Evolutionary conservation across 495 filamentous ascomycete species (phyloP).

Genomic region (Bombardia bombarda): DNA sequence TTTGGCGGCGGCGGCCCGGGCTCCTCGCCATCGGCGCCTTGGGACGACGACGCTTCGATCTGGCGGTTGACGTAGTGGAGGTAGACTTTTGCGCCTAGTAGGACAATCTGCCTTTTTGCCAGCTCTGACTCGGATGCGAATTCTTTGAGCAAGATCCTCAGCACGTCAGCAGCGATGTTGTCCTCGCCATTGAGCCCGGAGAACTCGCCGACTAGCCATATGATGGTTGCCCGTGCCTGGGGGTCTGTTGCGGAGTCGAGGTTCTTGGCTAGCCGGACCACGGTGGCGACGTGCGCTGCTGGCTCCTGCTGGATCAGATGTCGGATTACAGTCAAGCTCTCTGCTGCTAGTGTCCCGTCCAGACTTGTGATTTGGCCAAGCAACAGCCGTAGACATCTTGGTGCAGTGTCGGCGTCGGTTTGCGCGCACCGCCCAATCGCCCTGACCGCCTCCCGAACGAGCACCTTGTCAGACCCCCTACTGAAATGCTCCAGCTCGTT

Average conservation of each 20-base stretch:
- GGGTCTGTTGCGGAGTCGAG: conserved; percentile 78
- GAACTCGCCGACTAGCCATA: conserved; percentile 97
- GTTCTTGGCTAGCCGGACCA: conserved; percentile 85
- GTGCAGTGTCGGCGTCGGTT: conserved; percentile 57
- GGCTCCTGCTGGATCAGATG: conserved; percentile 94
- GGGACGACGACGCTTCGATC: conserved; percentile 27
- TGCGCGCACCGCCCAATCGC: conserved; percentile 92
- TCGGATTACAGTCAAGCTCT: conserved; percentile 84
- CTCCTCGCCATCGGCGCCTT: conserved; percentile 14
- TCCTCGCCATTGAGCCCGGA: conserved; percentile 67
- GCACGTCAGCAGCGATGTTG: conserved; percentile 87
- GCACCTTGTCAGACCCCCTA: conserved; percentile 59
- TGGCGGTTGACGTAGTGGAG: conserved; percentile 71
- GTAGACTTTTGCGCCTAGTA: conserved; percentile 91
- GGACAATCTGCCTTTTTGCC: conserved; percentile 83
- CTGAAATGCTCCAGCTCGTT: conserved; percentile 92
- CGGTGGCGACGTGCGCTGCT: conserved; percentile 62
- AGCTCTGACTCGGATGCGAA: conserved; percentile 78
- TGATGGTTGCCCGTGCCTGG: conserved; percentile 82
- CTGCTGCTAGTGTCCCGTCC: conserved; percentile 80
- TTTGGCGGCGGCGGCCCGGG: conserved; percentile 14
- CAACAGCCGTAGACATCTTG: conserved; percentile 71
- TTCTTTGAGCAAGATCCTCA: conserved; percentile 78
- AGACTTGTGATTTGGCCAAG: conserved; percentile 75
- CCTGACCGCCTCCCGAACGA: conserved; percentile 80